A percentile compares a stretch with the other conserved stretches of the same genome.
Evolutionary conservation across 2,329 filamentous ascomycete species (phyloP).

Genomic region (Aureobasidium sp.): DNA sequence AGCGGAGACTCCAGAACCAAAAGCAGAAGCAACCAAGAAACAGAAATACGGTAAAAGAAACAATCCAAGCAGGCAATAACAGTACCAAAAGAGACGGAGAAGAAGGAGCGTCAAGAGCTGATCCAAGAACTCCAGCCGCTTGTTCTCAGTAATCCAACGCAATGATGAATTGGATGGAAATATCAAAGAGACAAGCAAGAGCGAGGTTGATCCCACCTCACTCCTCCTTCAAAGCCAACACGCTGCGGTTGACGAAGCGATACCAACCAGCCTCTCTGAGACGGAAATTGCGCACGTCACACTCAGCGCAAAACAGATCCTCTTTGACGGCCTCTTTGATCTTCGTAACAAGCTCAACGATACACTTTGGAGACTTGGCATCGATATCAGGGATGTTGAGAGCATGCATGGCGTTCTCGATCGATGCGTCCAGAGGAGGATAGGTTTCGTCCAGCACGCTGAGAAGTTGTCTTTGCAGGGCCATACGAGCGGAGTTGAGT

Average conservation of each 20-base stretch:
- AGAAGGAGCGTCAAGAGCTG: neutral
- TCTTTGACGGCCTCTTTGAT: neutral
- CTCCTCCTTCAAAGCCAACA: conserved; percentile 8
- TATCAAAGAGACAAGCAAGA: neutral
- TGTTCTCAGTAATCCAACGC: neutral
- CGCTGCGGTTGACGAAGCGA: conserved; percentile 4
- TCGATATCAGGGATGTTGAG: neutral
- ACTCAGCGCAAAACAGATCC: neutral
- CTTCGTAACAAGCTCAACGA: neutral
- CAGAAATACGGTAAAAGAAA: neutral
- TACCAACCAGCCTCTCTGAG: conserved; percentile 10
- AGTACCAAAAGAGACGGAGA: neutral
- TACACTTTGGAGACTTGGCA: neutral
- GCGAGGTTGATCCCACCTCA: neutral
- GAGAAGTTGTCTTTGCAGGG: neutral
- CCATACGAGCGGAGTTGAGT: neutral
- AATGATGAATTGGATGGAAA: neutral
- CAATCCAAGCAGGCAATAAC: neutral
- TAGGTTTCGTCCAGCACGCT: neutral
- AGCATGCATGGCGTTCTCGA: neutral
- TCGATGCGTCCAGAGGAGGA: neutral
- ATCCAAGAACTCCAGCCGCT: neutral
- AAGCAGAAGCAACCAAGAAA: neutral
- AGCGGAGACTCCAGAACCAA: neutral
- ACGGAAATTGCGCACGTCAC: neutral